Conservation (phyloP, 2,329 filamentous ascomycete species). For the Pseudogymnoascus sp. region DNA sequence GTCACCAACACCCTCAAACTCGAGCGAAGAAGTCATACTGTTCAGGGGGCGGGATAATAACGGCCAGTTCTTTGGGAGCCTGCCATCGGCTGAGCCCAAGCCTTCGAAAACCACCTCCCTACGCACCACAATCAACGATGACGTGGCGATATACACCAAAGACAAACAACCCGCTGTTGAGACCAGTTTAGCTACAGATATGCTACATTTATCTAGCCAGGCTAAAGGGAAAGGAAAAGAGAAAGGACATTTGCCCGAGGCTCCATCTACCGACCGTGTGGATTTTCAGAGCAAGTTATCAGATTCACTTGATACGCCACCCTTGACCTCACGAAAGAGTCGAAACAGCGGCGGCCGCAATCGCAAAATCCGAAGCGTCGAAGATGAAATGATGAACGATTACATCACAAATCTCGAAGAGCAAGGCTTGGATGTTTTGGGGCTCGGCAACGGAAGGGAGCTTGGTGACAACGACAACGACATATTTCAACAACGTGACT, state of each 20-base stretch:
- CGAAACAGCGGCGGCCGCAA: neutral
- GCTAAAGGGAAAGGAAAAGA: neutral
- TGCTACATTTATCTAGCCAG: neutral
- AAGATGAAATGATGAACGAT: constrained; percentile 6
- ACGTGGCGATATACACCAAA: neutral
- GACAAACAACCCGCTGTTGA: neutral
- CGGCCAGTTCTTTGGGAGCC: constrained; percentile 1
- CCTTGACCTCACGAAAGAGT: neutral
- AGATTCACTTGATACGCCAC: neutral
- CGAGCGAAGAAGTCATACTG: constrained; percentile 65
- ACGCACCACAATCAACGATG: neutral
- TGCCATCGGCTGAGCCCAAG: neutral
- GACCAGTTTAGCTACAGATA: neutral
- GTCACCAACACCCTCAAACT: constrained; percentile 40
- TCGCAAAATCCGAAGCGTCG: neutral
- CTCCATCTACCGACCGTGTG: neutral
- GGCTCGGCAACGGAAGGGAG: constrained; percentile 9
- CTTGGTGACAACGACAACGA: constrained; percentile 2
- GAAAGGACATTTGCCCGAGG: neutral
- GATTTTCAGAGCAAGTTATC: neutral
- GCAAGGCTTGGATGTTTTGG: neutral
- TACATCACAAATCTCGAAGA: constrained; percentile 5
- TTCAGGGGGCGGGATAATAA: constrained; percentile 46
- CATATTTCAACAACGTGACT: constrained; percentile 12
- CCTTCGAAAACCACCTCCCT: neutral